Conservation (phyloP, 768 basidiomycete species). For the Tulasnella sp. region DNA sequence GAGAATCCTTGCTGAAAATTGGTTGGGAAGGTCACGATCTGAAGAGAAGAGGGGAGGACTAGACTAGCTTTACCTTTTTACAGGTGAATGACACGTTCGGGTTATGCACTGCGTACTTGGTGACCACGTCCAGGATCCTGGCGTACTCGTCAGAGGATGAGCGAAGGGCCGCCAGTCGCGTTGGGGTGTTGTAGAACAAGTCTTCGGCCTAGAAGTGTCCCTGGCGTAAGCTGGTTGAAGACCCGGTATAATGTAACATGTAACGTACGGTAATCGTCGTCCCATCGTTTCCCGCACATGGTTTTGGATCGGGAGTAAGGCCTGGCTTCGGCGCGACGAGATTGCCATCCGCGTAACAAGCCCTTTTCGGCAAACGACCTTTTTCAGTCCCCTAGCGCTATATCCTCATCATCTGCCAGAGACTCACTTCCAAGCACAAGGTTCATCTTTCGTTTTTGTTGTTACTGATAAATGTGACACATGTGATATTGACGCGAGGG, state of each 20-base stretch:
- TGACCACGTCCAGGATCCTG: constrained; percentile 85
- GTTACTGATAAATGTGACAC: constrained; percentile 82
- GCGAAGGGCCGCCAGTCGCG: constrained; percentile 78
- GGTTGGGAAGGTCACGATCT: constrained; percentile 20
- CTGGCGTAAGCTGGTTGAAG: not conserved
- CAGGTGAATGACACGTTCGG: constrained; percentile 81
- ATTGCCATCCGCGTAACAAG: constrained; percentile 72
- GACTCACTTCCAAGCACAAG: constrained; percentile 90
- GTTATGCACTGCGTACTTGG: constrained; percentile 93
- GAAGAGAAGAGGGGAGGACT: not conserved
- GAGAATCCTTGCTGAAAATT: constrained; percentile 58
- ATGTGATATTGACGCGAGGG: constrained; percentile 91
- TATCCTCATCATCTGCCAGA: not conserved
- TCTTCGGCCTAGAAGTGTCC: constrained; percentile 75
- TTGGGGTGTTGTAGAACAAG: constrained; percentile 89
- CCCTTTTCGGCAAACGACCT: constrained; percentile 46
- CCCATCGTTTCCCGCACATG: constrained; percentile 92
- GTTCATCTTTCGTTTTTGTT: constrained; percentile 81
- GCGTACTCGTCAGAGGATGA: constrained; percentile 87
- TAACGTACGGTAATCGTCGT: constrained; percentile 73
- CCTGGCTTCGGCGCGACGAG: constrained; percentile 69
- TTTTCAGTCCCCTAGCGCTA: not conserved
- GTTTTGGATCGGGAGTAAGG: constrained; percentile 69
- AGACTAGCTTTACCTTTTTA: constrained; percentile 63
- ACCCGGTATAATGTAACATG: not conserved